Conservation (phyloP, 768 basidiomycete genomes). For the Russula olivacea region DNA sequence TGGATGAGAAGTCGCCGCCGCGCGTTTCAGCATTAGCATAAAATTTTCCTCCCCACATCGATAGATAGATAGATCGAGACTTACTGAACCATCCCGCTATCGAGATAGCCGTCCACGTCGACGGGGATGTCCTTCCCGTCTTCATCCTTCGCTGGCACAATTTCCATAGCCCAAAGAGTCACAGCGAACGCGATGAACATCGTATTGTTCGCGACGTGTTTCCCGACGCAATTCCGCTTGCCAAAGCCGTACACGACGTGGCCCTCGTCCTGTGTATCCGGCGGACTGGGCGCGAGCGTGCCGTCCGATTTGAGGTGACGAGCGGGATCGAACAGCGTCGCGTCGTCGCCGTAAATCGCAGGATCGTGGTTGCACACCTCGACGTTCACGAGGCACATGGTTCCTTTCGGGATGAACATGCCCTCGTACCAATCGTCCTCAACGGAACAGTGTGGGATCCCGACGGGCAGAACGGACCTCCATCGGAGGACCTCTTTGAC, state of each 20-base stretch:
- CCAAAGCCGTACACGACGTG: constrained; percentile 32
- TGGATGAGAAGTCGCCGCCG: neutral
- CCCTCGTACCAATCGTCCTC: constrained; percentile 32
- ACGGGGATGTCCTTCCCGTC: constrained; percentile 16
- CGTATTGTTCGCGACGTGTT: constrained; percentile 33
- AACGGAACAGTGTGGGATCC: constrained; percentile 23
- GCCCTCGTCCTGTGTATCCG: constrained; percentile 32
- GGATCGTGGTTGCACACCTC: constrained; percentile 30
- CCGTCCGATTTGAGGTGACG: constrained; percentile 30
- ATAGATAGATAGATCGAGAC: constrained; percentile 2
- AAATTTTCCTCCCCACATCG: neutral
- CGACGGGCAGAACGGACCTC: constrained; percentile 21
- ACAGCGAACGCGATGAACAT: constrained; percentile 34
- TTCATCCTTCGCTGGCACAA: constrained; percentile 21
- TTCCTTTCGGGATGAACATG: constrained; percentile 34
- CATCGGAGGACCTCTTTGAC: constrained; percentile 26
- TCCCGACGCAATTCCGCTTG: constrained; percentile 33
- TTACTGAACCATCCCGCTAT: constrained; percentile 26
- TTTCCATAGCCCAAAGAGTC: constrained; percentile 29
- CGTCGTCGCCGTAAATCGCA: constrained; percentile 30
- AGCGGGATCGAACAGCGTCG: constrained; percentile 27
- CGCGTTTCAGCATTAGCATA: neutral
- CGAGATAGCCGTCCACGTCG: constrained; percentile 15
- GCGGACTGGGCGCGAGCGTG: constrained; percentile 21
- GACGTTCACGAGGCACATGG: constrained; percentile 32